Evolutionary conservation across 139 green algal species (phyloP).

Genomic region (Dunaliella primolecta): DNA sequence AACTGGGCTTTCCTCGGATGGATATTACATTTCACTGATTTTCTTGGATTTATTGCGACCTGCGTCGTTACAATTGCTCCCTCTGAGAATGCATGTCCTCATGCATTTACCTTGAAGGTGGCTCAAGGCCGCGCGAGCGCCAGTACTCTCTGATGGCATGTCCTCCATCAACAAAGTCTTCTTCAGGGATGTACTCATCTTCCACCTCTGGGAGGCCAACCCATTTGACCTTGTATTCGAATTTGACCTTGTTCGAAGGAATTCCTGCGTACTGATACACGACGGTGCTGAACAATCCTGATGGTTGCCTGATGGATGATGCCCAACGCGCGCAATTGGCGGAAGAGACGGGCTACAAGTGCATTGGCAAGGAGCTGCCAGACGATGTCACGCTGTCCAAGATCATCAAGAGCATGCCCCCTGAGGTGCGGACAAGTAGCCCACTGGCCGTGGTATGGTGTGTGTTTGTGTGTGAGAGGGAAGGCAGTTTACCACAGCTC

Average conservation of each 20-base stretch:
- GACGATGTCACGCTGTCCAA: constrained; percentile 74
- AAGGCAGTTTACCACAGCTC: no score
- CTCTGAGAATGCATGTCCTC: background rate
- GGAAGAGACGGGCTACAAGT: constrained; percentile 70
- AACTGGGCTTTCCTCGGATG: background rate
- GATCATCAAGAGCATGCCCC: constrained; percentile 81
- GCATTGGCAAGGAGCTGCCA: constrained; percentile 82
- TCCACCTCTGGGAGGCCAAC: background rate
- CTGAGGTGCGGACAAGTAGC: constrained; percentile 69
- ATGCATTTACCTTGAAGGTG: background rate
- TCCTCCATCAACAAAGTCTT: background rate
- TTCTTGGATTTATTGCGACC: background rate
- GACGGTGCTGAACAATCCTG: no score
- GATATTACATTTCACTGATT: background rate
- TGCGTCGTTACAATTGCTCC: background rate
- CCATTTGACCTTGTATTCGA: no score
- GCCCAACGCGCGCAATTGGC: constrained; percentile 34
- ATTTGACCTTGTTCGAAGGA: no score
- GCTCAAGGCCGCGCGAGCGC: background rate
- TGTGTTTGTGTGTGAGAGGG: no score
- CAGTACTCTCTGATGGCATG: background rate
- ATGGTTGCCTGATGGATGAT: constrained; percentile 36
- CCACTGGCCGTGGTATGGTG: no score
- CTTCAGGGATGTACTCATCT: background rate
- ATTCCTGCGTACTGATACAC: no score